A percentile compares a stretch with the other conserved stretches of the same genome.
phyloP scores from a whole-genome alignment of 2,329 filamentous ascomycete species.

The Neurospora crassa region DNA sequence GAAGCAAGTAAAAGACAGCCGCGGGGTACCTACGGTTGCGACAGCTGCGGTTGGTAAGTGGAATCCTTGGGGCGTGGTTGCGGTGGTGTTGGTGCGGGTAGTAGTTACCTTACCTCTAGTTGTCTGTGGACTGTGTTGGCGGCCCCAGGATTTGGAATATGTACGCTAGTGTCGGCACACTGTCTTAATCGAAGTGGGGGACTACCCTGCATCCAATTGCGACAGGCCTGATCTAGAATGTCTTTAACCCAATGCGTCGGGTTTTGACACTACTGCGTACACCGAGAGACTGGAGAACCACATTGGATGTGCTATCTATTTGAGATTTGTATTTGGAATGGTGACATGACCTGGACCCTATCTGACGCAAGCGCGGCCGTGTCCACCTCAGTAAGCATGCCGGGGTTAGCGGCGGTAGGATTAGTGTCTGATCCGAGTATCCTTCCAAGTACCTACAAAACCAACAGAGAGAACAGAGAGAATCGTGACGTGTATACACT shows the following conservation, averaged over 20 bases:
- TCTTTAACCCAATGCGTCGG: neutral
- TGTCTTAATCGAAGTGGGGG: neutral
- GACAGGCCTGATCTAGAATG: neutral
- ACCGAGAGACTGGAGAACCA: no score
- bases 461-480: neutral
- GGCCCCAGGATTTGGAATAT: neutral
- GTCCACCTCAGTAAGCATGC: neutral
- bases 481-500: neutral
- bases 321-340: neutral
- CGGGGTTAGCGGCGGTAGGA: neutral
- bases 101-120: neutral
- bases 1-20: neutral
- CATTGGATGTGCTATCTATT: no score
- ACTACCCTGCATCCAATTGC: neutral
- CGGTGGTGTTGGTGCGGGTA: neutral
- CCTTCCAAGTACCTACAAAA: neutral
- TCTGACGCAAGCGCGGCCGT: neutral
- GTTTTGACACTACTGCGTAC: neutral
- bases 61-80: neutral
- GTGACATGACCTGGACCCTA: neutral
- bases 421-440: neutral
- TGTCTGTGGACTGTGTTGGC: neutral
- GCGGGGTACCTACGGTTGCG: neutral
- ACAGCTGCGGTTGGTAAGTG: neutral
- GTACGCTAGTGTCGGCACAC: neutral